Percentiles rank a stretch among this genome's conserved stretches.
Evolutionary conservation across 2,329 filamentous ascomycete genomes (phyloP).

Genomic region (Penicillium sp.): DNA sequence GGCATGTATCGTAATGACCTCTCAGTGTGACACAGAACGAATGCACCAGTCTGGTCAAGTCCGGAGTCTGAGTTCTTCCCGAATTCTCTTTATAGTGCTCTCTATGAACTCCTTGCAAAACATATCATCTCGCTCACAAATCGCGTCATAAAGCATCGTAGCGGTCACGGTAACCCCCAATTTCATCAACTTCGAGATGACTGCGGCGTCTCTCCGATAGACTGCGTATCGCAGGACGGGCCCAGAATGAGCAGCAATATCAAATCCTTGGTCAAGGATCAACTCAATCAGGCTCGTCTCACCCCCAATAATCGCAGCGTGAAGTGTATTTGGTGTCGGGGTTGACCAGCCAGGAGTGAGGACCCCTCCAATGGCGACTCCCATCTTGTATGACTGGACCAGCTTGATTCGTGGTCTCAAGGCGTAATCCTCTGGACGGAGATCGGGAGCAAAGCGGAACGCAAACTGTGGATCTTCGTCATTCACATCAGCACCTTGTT

Average conservation of each 20-base stretch:
- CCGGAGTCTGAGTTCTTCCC: neutral
- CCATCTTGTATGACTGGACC: neutral
- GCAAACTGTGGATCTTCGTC: neutral
- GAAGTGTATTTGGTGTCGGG: neutral
- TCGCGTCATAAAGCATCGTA: neutral
- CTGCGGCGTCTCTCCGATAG: neutral
- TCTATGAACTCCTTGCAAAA: neutral
- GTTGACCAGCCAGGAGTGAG: neutral
- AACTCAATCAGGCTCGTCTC: neutral
- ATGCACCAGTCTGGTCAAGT: neutral
- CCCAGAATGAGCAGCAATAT: neutral
- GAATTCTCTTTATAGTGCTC: fast-evolving
- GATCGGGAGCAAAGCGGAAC: neutral
- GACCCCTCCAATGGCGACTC: neutral
- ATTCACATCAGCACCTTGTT: neutral
- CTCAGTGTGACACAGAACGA: neutral
- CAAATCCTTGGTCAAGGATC: neutral
- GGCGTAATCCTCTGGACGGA: neutral
- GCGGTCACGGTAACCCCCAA: neutral
- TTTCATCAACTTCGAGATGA: neutral
- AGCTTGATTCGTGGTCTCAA: neutral
- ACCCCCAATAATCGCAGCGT: neutral
- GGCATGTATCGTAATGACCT: neutral
- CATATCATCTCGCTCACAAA: neutral
- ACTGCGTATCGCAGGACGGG: neutral